A percentile compares a stretch with the other conserved stretches of the same genome.
Conservation (phyloP, 495 filamentous ascomycete genomes). For the Hapsidospora chrysogenum region DNA sequence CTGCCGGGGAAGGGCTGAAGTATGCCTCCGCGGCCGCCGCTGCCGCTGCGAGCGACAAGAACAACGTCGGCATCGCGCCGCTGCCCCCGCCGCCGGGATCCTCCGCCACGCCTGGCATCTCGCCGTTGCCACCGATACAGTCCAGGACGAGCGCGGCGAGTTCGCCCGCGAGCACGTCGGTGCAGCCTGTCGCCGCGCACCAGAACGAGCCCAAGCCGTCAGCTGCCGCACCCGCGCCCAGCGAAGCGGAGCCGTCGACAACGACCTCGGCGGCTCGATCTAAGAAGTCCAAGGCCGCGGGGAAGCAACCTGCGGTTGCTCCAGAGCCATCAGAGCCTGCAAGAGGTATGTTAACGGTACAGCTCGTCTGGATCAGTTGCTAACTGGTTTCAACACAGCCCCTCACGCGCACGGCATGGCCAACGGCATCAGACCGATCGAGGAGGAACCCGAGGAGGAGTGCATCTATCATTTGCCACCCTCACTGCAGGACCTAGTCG, state of each 20-base stretch:
- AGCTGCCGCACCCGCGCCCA: conserved; percentile 8
- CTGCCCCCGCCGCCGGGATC: conserved; percentile 74
- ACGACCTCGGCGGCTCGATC: conserved; percentile 7
- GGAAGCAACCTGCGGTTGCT: conserved; percentile 21
- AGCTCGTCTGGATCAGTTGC: neutral
- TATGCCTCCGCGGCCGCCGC: conserved; percentile 94
- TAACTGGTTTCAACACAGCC: conserved; percentile 12
- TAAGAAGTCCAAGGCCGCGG: conserved; percentile 14
- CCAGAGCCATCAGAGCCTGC: conserved; percentile 16
- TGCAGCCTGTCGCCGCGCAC: conserved; percentile 26
- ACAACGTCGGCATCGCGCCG: conserved; percentile 86
- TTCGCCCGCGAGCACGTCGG: conserved; percentile 21
- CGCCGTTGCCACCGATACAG: conserved; percentile 28
- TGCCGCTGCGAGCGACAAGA: conserved; percentile 84
- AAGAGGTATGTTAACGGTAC: conserved; percentile 15
- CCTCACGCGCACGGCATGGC: conserved; percentile 36
- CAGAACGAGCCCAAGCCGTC: conserved; percentile 14
- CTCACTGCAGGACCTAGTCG: conserved; percentile 72
- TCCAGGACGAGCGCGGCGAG: conserved; percentile 24
- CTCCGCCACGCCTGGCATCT: conserved; percentile 20
- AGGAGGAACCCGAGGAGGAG: conserved; percentile 45
- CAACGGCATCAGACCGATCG: conserved; percentile 29
- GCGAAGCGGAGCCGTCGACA: conserved; percentile 6
- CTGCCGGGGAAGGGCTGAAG: conserved; percentile 79
- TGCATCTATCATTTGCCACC: conserved; percentile 92